Percentiles rank a stretch among this genome's conserved stretches.
These are phyloP conservation scores for Neopestalotiopsis sp. DNA, from an alignment of 2,329 filamentous ascomycete genomes.

Conservation along the genomic window DNA sequence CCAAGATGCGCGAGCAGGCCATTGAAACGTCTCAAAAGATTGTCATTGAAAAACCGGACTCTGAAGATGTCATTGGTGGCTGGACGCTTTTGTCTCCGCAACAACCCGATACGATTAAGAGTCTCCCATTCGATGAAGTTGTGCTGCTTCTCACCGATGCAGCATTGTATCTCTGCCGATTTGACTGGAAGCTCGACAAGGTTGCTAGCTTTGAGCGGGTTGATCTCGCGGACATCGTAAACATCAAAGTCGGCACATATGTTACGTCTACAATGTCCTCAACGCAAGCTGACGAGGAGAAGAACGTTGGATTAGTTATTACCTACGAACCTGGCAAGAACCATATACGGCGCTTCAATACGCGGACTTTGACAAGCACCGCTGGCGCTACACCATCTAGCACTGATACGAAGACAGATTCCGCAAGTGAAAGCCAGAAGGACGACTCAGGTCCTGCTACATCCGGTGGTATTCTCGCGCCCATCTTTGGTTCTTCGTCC, in stretches of 20 bases:
- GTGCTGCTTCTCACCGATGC: slow-evolving; percentile 85
- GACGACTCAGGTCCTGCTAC: slow-evolving; percentile 13
- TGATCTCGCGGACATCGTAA: slow-evolving; percentile 73
- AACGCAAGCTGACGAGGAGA: slow-evolving; percentile 75
- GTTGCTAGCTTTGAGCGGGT: slow-evolving; percentile 91
- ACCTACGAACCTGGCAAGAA: slow-evolving; percentile 75
- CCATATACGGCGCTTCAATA: slow-evolving; percentile 82
- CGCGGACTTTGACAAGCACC: slow-evolving; percentile 73
- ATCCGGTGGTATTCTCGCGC: slow-evolving; percentile 31
- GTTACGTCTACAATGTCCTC: slow-evolving; percentile 86
- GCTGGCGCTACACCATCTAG: slow-evolving; percentile 34
- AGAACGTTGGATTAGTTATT: slow-evolving; percentile 85
- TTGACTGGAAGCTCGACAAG: slow-evolving; percentile 96
- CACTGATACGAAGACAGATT: slow-evolving; percentile 13
- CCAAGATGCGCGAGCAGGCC: slow-evolving; percentile 83
- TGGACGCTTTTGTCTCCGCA: slow-evolving; percentile 88
- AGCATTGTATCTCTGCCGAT: slow-evolving; percentile 86
- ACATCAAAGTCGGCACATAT: slow-evolving; percentile 82
- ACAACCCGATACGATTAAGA: slow-evolving; percentile 69
- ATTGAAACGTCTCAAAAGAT: slow-evolving; percentile 89
- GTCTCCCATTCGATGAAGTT: slow-evolving; percentile 83
- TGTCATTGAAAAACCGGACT: slow-evolving; percentile 76
- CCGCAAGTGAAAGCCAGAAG: slow-evolving; percentile 3
- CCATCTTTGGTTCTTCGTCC: slow-evolving; percentile 47
- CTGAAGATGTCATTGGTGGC: slow-evolving; percentile 84